phyloP scores from a whole-genome alignment of 2,329 filamentous ascomycete genomes.

The Colletotrichum abscissum region DNA sequence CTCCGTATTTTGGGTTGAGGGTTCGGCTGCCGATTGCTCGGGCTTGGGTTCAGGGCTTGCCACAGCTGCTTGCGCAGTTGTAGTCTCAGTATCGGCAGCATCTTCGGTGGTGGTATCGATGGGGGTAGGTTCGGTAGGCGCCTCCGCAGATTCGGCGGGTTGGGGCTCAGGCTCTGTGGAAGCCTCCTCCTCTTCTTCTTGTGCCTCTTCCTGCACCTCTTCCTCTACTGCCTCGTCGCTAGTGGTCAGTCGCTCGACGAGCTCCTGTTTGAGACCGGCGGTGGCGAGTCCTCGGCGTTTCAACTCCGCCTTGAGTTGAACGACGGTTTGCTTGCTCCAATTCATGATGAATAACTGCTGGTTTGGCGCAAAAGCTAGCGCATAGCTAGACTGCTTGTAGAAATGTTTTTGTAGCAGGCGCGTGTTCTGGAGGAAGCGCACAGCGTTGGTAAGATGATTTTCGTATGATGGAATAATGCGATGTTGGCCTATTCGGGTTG shows the following conservation, averaged over 20 bases:
- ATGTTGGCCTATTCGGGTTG: not conserved
- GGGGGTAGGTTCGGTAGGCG: constrained; percentile 27
- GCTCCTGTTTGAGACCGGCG: constrained; percentile 77
- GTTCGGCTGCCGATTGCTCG: not conserved
- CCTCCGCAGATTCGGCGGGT: constrained; percentile 31
- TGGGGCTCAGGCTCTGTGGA: constrained; percentile 7
- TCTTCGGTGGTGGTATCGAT: constrained; percentile 15
- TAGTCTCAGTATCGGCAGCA: not conserved
- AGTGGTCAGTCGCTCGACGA: constrained; percentile 72
- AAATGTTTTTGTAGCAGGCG: not conserved
- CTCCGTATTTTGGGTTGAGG: not conserved
- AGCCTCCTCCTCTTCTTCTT: constrained; percentile 24
- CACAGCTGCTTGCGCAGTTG: constrained; percentile 39
- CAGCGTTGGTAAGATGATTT: not conserved
- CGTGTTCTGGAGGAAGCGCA: not conserved
- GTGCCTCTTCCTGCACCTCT: constrained; percentile 6
- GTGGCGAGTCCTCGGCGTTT: constrained; percentile 77
- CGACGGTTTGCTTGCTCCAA: constrained; percentile 74
- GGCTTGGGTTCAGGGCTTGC: not conserved
- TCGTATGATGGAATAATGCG: not conserved
- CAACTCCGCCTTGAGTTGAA: constrained; percentile 80
- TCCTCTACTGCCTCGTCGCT: constrained; percentile 42
- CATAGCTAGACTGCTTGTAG: constrained; percentile 20
- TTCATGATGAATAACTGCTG: constrained; percentile 50
- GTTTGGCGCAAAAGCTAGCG: constrained; percentile 40